Base-by-base conservation (phyloP, 2,329 filamentous ascomycete species). In the Pyrenophora graminea region DNA sequence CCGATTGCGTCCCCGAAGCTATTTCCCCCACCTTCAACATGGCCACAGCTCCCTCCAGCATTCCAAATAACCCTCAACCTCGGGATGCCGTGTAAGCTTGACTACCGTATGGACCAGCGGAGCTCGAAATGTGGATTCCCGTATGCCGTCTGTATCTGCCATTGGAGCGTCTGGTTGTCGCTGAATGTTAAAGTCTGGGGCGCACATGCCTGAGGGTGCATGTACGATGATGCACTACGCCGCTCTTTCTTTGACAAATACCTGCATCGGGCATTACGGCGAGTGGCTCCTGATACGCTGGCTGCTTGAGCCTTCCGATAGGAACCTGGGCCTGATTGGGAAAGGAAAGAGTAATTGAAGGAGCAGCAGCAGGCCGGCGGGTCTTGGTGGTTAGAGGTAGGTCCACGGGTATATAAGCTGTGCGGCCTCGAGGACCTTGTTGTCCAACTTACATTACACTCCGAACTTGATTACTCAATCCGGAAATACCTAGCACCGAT, bases 371-470 rank as follows among this genome's bases (percentile, higher is more conserved):
- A 10, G 19, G 32, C 25, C 17, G 18, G n/a, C 13, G 10, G 42
- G 32, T 10, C 18, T 21, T 21, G 19, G 19, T 21, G 19, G 19
- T 21, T 3, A 21, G 19, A 21, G 19, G 19, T 3, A 27, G 45
- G 18, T 25, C 17, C 10, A 30, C n/a, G 21, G 17, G 10, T 52
- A 44, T 48, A 52, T 48, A 52, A 34, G 19, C 10, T 34, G 13
- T 23, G 13, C 36, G 12, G 7, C 33, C 25, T 25, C 31, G 51
- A 57, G 48, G 40, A 57, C 54, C 54, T 39, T 57, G 51, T 51
- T 58, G 56, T 51, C 49, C 33, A 39, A 12, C 13, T 15, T 18
- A 41, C 45, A 31, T 36, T 12, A 42, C 34, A 31, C 21, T 31
- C 30, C 19, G 10, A 12, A 15, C 15, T 18, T 17, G 3, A 18